Conservation (phyloP, 768 basidiomycete genomes). For the Mycena indigotica region DNA sequence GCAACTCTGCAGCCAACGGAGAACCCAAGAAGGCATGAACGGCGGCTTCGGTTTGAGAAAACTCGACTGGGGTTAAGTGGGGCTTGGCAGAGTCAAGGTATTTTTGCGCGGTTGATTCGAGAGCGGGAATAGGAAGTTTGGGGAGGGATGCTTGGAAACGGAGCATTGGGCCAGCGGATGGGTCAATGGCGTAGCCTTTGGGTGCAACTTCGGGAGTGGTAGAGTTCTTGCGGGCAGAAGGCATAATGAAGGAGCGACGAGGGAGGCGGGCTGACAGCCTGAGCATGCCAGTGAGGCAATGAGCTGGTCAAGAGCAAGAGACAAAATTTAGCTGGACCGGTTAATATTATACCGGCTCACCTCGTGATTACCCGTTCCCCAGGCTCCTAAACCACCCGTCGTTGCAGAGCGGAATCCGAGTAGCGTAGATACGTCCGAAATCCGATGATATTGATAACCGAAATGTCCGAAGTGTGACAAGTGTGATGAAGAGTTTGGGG, state of each 20-base stretch:
- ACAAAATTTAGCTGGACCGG: too few relatives aligned
- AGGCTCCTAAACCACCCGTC: too few relatives aligned
- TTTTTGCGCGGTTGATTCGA: slow-evolving; percentile 80
- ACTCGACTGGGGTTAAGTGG: slow-evolving; percentile 67
- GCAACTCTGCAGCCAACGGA: slow-evolving; percentile 69
- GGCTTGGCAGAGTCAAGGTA: slow-evolving; percentile 88
- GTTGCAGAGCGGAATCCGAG: too few relatives aligned
- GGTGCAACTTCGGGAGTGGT: slow-evolving; percentile 38
- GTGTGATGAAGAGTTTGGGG: too few relatives aligned
- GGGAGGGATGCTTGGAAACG: slow-evolving; percentile 75
- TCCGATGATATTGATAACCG: too few relatives aligned
- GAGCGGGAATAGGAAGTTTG: slow-evolving; percentile 79
- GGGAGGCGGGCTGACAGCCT: slow-evolving; percentile 17
- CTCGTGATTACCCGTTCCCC: too few relatives aligned
- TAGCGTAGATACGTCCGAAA: too few relatives aligned
- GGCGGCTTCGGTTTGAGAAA: slow-evolving; percentile 54
- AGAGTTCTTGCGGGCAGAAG: slow-evolving; percentile 16
- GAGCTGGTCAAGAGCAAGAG: too few relatives aligned
- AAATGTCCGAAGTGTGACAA: too few relatives aligned
- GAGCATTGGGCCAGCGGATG: slow-evolving; percentile 66
- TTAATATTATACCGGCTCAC: too few relatives aligned
- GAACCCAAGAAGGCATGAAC: slow-evolving; percentile 74
- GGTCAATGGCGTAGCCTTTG: slow-evolving; percentile 55
- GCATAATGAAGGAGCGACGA: slow-evolving; percentile 18
- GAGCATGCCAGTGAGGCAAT: slow-evolving; percentile 6